Base-by-base conservation (phyloP, 768 basidiomycete genomes). In the Pholiota molesta region DNA sequence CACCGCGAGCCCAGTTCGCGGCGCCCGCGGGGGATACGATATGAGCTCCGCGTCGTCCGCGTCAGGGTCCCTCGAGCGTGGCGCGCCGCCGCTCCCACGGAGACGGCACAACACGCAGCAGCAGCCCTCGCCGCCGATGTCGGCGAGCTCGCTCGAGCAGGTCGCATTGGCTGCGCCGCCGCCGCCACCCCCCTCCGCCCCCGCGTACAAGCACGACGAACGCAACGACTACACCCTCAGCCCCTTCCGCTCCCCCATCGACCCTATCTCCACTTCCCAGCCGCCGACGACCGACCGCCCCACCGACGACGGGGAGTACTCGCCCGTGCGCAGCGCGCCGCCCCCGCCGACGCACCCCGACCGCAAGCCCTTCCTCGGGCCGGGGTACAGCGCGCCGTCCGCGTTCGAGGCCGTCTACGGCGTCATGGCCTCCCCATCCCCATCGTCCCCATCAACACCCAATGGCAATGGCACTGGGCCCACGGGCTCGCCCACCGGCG, bases 321-420 rank as follows among this genome's bases (percentile, higher is more conserved):
- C 52, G 1, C 56, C 62, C 60, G 53, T 67, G 66, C 67, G 66
- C 10, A 52, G 52, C 58, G 65, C 60, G 9, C 71, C 60, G 9
- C 71, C 73, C 5, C 61, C 86, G 0, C 87, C 87, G 0, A 82
- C 71, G 6, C 87, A 89, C 66, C 87, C 87, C 0, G 82, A 82
- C 63, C 81, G 83, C 19, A 83, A 83, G 57, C 68, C 68, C 0
- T 61, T 66, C 23, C 45, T 69, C 5, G 37, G 21, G 10, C 4
- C 37, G 23, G 9, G 33, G 10, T 28, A 40, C 16, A 23, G 37
- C 9, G 57, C 39, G 3, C 59, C 31, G 9, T 37, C 28, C 9
- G 14, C 29, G 6, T 75, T 73, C 39, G 68, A 72, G 23, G 69
- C 69, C 7, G 55, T 71, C 3, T 69, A 71, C 39, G 68, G 67